Evolutionary conservation across 176 grass and related monocot species (phyloP).

Genomic region (Zoysia japonica): DNA sequence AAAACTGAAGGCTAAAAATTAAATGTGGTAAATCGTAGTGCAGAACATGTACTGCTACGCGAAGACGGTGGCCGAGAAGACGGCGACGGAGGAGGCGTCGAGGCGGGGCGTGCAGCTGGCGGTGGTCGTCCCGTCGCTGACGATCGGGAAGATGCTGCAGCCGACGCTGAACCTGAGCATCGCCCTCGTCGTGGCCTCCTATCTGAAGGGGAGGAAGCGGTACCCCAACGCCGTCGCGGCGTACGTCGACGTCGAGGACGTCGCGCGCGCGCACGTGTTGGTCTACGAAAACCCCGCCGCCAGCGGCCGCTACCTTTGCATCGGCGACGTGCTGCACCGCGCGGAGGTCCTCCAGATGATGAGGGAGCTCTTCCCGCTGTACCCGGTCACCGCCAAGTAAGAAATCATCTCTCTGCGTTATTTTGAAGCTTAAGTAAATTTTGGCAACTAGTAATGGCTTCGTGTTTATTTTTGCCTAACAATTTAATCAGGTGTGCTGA

Average conservation of each 20-base stretch:
- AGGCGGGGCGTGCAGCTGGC: slow-evolving; percentile 10
- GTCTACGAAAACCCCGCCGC: not conserved
- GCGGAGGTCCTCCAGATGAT: not conserved
- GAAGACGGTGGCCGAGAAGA: slow-evolving; percentile 7
- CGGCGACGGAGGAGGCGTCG: slow-evolving; percentile 10
- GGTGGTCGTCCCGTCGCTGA: not conserved
- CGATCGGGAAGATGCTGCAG: slow-evolving; percentile 11
- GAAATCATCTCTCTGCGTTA: too few species aligned
- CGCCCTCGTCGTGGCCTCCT: not conserved
- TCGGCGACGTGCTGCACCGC: slow-evolving; percentile 7
- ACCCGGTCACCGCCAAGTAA: slow-evolving; percentile 14
- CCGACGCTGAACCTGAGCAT: not conserved
- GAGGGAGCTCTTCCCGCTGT: slow-evolving; percentile 30
- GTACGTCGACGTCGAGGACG: not conserved
- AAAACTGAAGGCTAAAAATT: not conserved
- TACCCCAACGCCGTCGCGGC: not conserved
- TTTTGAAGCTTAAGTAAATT: too few species aligned
- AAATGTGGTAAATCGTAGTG: not conserved
- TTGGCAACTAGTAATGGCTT: too few species aligned
- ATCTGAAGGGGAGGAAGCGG: slow-evolving; percentile 5
- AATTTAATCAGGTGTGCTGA: slow-evolving; percentile 7
- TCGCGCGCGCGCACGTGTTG: not conserved
- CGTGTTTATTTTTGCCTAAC: not conserved
- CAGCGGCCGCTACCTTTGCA: slow-evolving; percentile 20
- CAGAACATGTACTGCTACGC: slow-evolving; percentile 34